Base-by-base conservation (phyloP, 2,329 filamentous ascomycete species). In the Aspergillus sp. region DNA sequence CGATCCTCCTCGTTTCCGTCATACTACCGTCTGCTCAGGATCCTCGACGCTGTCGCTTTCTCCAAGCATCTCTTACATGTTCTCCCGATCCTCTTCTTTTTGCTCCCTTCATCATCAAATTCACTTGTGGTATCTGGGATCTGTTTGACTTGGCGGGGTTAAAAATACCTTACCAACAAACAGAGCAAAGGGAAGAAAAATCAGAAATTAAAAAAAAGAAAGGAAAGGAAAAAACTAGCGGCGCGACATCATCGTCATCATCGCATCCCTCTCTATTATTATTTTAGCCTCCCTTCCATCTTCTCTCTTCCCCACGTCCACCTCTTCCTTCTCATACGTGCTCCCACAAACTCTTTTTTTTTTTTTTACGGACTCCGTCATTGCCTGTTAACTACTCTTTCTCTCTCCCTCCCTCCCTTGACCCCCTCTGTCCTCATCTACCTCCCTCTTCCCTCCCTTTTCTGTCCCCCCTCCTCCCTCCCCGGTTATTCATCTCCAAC, bases 401-500 rank as follows among this genome's bases (percentile, higher is more conserved):
- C n/a, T n/a, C n/a, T n/a, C n/a, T n/a, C 46, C 45, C 32, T 25
- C 20, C 14, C 23, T 44, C 45, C 14, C 29, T 51, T 17, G 17
- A 11, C 7, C 17, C 47, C 49, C 23, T 43, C 32, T 19, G 21
- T 34, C 25, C 41, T 17, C 40, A 42, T 32, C 25, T 41, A 46
- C 21, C 29, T 31, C 44, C 19, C 40, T 50, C n/a, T 42, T 9
- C 46, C 46, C 34, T 51, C 47, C 38, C 41, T 29, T 42, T 40
- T n/a, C 20, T 10, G 43, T 19, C 43, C 38, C n/a, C 50, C 5
- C 48, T 25, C 20, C 17, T 50, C 40, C 36, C 34, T 42, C 46
- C 44, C 38, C 25, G 32, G 20, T 34, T 41, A 47, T 44, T 51
- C 38, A 17, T 49, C 23, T 23, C 20, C 60, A 67, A 42, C 67